A percentile compares a stretch with the other conserved stretches of the same genome.
These are phyloP conservation scores for Citrus cavaleriei DNA, from an alignment of 345 rosid species.

Conservation along the genomic window DNA sequence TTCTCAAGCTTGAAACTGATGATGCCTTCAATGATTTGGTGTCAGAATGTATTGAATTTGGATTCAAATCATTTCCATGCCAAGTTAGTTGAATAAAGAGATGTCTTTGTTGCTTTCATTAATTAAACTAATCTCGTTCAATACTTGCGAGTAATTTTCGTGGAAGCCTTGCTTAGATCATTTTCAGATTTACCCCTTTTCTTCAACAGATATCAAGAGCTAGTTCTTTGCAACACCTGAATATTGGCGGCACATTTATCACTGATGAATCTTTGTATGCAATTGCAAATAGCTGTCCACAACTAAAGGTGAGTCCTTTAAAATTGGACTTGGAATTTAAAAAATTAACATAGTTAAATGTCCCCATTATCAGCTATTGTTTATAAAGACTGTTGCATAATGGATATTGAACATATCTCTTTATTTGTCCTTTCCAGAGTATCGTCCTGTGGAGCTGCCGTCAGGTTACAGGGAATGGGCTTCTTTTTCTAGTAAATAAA, in stretches of 20 bases:
- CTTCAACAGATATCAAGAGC: constrained; percentile 62
- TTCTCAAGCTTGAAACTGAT: background rate
- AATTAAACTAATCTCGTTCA: background rate
- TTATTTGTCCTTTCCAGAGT: constrained; percentile 34
- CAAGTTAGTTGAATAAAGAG: background rate
- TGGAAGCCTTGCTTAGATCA: background rate
- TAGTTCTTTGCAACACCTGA: constrained; percentile 67
- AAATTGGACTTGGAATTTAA: background rate
- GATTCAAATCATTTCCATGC: background rate
- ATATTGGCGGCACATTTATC: constrained; percentile 87
- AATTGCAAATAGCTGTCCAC: constrained; percentile 71
- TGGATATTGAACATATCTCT: background rate
- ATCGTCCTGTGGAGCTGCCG: constrained; percentile 90
- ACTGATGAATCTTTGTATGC: constrained; percentile 79
- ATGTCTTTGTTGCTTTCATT: background rate
- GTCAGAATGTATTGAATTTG: background rate
- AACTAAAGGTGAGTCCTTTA: constrained; percentile 50
- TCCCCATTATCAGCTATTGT: background rate
- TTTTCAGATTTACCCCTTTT: background rate
- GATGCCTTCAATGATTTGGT: background rate
- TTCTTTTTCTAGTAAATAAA: constrained; percentile 54
- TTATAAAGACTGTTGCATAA: background rate
- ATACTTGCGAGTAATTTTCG: background rate
- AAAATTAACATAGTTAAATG: background rate
- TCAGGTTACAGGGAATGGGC: constrained; percentile 73